Evolutionary conservation across 768 basidiomycete species (phyloP).

Genomic region (Phylloporus rhodoxanthus): DNA sequence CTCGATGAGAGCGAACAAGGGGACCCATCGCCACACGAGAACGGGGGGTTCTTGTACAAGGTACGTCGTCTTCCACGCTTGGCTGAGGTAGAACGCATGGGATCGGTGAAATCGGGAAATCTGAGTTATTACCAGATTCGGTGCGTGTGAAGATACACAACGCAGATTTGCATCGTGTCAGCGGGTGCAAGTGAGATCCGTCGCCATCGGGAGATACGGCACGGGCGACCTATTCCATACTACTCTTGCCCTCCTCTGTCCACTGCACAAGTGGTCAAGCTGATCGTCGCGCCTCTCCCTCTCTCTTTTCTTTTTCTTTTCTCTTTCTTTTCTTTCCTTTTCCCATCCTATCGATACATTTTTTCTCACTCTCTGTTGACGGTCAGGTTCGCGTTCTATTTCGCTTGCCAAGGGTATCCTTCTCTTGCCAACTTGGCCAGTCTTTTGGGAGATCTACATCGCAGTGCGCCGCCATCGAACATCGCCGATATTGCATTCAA

Average conservation of each 20-base stretch:
- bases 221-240: conserved; percentile 33
- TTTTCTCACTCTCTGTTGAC: background rate
- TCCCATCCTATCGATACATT: background rate
- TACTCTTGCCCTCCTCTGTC: conserved; percentile 5
- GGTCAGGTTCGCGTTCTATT: background rate
- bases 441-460: conserved; percentile 17
- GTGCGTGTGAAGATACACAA: conserved; percentile 25
- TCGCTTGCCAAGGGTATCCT: background rate
- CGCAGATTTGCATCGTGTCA: conserved; percentile 30
- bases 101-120: conserved; percentile 29
- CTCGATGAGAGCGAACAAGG: background rate
- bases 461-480: conserved; percentile 12
- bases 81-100: background rate
- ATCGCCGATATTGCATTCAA: conserved; percentile 19
- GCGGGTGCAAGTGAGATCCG: conserved; percentile 40
- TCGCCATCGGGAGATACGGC: conserved; percentile 62
- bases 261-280: background rate
- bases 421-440: background rate
- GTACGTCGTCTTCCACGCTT: conserved; percentile 18
- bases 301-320: conserved; percentile 3
- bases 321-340: background rate
- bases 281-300: conserved; percentile 12
- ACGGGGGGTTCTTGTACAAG: background rate
- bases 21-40: conserved; percentile 8
- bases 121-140: conserved; percentile 15